Conservation (phyloP, 306 rosid species). For the Cicer yamashitae region DNA sequence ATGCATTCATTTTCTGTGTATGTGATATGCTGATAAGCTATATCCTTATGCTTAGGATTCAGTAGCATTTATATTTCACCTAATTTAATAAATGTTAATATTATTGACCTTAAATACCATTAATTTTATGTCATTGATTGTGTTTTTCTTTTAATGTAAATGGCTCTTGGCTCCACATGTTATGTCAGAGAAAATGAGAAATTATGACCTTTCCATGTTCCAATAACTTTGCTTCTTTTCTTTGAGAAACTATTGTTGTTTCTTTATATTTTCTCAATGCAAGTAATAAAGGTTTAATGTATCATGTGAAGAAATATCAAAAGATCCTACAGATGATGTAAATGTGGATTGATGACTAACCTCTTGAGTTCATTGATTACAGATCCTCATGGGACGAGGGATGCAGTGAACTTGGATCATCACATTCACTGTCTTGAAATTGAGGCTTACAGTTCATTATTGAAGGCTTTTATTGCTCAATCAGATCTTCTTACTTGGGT, state of each 20-base stretch:
- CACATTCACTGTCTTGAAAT: constrained; percentile 51
- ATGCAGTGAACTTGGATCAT: constrained; percentile 39
- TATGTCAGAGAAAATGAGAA: constrained; percentile 24
- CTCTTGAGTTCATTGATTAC: constrained; percentile 43
- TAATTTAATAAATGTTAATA: background rate
- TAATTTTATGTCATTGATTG: background rate
- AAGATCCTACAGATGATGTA: background rate
- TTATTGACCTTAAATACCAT: constrained; percentile 10
- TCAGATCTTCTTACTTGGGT: constrained; percentile 60
- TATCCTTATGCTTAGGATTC: constrained; percentile 14
- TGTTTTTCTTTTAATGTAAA: constrained; percentile 5
- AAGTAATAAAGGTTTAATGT: constrained; percentile 22
- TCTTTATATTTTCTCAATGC: constrained; percentile 22
- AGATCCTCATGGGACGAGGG: constrained; percentile 47
- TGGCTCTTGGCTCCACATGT: constrained; percentile 17
- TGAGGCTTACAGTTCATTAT: constrained; percentile 51
- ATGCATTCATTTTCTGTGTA: constrained; percentile 10
- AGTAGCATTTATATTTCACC: constrained; percentile 2
- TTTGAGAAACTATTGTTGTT: constrained; percentile 8
- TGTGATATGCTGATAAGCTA: background rate
- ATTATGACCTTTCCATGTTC: constrained; percentile 19
- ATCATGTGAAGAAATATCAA: constrained; percentile 25
- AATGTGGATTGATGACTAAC: constrained; percentile 22
- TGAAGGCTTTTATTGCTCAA: constrained; percentile 58
- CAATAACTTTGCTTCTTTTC: background rate